Percentiles rank a stretch among this genome's conserved stretches.
phyloP scores from a whole-genome alignment of 2,329 filamentous ascomycete species.

The Fusarium sp. region DNA sequence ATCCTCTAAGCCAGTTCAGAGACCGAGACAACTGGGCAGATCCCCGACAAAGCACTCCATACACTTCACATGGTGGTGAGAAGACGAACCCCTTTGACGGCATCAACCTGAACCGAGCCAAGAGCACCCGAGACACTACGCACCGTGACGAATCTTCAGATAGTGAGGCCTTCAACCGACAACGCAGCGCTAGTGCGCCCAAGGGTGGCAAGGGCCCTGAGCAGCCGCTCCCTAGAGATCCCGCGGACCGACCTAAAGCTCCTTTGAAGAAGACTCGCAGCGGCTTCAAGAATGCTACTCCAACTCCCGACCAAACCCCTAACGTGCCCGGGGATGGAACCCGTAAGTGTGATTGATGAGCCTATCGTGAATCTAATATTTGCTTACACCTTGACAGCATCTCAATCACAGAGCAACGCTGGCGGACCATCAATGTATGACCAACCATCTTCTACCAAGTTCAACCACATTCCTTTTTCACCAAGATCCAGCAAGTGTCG shows the following conservation, averaged over 20 bases:
- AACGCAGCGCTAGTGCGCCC: constrained; percentile 48
- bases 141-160: constrained; percentile 41
- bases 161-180: constrained; percentile 35
- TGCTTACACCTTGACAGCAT: constrained; percentile 18
- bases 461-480: constrained; percentile 16
- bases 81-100: constrained; percentile 68
- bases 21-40: constrained; percentile 55
- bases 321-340: constrained; percentile 12
- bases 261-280: constrained; percentile 38
- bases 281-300: constrained; percentile 27
- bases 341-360: constrained; percentile 16
- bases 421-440: constrained; percentile 61
- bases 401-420: constrained; percentile 20
- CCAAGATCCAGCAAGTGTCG: constrained; percentile 23
- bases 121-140: constrained; percentile 55
- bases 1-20: constrained; percentile 61
- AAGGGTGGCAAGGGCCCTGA: constrained; percentile 27
- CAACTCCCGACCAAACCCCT: constrained; percentile 17
- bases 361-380: not conserved
- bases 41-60: constrained; percentile 67
- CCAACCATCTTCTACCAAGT: constrained; percentile 35
- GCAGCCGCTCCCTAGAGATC: constrained; percentile 22
- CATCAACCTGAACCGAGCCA: constrained; percentile 54
- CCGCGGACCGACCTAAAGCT: constrained; percentile 37
- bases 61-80: constrained; percentile 66